A percentile compares a stretch with the other conserved stretches of the same genome.
Conservation (phyloP, 345 rosid genomes). For the Limnanthes douglasii region DNA sequence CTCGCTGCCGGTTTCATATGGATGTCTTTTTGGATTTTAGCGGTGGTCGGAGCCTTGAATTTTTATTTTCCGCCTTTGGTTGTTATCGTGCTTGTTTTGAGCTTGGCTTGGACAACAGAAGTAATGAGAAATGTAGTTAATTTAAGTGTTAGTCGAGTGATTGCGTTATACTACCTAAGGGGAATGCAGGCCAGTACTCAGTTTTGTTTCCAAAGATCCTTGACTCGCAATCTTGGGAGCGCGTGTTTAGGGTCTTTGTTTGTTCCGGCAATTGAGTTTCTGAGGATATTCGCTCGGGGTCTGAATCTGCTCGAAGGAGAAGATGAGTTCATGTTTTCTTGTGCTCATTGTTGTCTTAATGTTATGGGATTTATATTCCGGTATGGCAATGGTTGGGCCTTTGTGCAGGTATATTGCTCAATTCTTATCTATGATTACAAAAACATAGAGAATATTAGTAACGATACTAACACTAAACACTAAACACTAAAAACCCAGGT, state of each 20-base stretch:
- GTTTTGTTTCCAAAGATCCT: slow-evolving; percentile 83
- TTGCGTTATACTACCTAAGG: slow-evolving; percentile 64
- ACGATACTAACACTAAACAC: too few species aligned
- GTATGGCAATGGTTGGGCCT: slow-evolving; percentile 95
- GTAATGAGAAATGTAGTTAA: slow-evolving; percentile 92
- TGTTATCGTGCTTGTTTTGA: slow-evolving; percentile 33
- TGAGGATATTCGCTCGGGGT: slow-evolving; percentile 73
- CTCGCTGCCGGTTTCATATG: slow-evolving; percentile 78
- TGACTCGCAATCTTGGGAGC: slow-evolving; percentile 73
- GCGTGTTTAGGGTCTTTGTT: slow-evolving; percentile 92
- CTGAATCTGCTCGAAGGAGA: slow-evolving; percentile 89
- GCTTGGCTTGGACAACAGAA: slow-evolving; percentile 81
- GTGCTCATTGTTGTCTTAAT: slow-evolving; percentile 91
- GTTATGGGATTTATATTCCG: slow-evolving; percentile 68
- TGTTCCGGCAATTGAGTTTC: slow-evolving; percentile 80
- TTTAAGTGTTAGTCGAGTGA: slow-evolving; percentile 61
- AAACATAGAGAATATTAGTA: too few species aligned
- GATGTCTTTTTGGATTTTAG: slow-evolving; percentile 96
- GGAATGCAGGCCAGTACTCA: slow-evolving; percentile 85
- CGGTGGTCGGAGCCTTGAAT: slow-evolving; percentile 76
- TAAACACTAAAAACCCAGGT: too few species aligned
- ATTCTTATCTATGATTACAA: too few species aligned
- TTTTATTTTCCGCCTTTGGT: slow-evolving; percentile 39
- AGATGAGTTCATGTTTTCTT: slow-evolving; percentile 97
- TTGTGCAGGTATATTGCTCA: slow-evolving; percentile 98